phyloP scores from a whole-genome alignment of 345 rosid species.

The Carallia pectinifolia region DNA sequence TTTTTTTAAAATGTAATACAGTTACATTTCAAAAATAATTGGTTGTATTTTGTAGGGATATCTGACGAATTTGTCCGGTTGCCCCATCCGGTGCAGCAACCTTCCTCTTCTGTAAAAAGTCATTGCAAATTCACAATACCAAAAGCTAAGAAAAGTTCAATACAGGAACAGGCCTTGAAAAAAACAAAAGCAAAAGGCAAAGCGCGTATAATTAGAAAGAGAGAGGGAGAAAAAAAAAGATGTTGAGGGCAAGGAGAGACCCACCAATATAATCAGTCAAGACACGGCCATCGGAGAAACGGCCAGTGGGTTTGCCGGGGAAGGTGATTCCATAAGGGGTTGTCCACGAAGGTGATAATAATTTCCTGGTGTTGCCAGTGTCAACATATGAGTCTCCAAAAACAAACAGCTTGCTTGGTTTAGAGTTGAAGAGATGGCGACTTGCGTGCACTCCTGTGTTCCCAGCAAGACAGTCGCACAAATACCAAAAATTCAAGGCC shows the following conservation, averaged over 20 bases:
- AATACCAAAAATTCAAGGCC: not conserved
- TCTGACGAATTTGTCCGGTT: too few relatives aligned
- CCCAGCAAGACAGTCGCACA: not conserved
- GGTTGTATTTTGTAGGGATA: too few relatives aligned
- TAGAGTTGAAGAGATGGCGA: constrained; percentile 10
- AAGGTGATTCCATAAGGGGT: constrained; percentile 59
- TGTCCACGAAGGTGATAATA: constrained; percentile 44
- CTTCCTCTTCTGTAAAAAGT: too few relatives aligned
- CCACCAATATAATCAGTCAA: constrained; percentile 53
- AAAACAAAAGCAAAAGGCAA: not conserved
- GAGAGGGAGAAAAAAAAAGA: not conserved
- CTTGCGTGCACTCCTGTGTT: not conserved
- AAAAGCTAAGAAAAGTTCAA: not conserved
- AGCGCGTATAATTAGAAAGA: not conserved
- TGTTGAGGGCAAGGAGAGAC: not conserved
- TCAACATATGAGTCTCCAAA: constrained; percentile 76
- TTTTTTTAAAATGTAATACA: too few relatives aligned
- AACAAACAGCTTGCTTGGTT: constrained; percentile 53
- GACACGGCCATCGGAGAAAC: constrained; percentile 61
- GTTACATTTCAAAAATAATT: too few relatives aligned
- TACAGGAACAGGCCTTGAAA: not conserved
- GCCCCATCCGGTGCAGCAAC: too few relatives aligned
- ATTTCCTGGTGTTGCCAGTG: constrained; percentile 49
- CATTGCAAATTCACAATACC: not conserved
- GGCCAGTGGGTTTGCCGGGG: constrained; percentile 64